A percentile compares a stretch with the other conserved stretches of the same genome.
phyloP scores from a whole-genome alignment of 768 basidiomycete genomes.

The Crucibulum laeve region DNA sequence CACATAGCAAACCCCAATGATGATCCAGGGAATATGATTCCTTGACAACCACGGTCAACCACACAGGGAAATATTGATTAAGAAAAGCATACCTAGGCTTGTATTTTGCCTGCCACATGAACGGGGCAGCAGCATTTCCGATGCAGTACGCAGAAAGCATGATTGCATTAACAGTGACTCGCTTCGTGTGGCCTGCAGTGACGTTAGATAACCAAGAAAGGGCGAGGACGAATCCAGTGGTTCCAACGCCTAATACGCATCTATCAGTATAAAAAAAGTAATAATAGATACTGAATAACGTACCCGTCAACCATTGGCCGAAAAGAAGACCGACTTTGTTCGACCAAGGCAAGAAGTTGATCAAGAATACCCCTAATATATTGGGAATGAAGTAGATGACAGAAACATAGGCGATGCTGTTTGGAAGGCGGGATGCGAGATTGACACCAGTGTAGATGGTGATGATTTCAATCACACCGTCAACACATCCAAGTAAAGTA shows the following conservation, averaged over 20 bases:
- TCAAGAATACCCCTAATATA: conserved; percentile 54
- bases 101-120: conserved; percentile 73
- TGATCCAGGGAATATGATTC: conserved; percentile 72
- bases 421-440: conserved; percentile 49
- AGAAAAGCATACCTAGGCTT: conserved; percentile 50
- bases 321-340: conserved; percentile 65
- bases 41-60: conserved; percentile 22
- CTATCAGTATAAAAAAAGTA: no score
- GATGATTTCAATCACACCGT: conserved; percentile 60
- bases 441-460: conserved; percentile 66
- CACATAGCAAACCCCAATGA: conserved; percentile 65
- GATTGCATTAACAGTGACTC: conserved; percentile 67
- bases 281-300: conserved; percentile 1
- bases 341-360: conserved; percentile 62
- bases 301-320: conserved; percentile 51
- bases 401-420: conserved; percentile 61
- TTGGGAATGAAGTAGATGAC: conserved; percentile 63
- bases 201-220: conserved; percentile 63
- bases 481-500: conserved; percentile 65
- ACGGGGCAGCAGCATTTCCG: conserved; percentile 66
- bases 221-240: conserved; percentile 55
- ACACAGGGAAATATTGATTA: not conserved
- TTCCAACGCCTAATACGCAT: conserved; percentile 43
- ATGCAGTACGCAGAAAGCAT: conserved; percentile 66
- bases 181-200: conserved; percentile 71